Percentiles rank a stretch among this genome's conserved stretches.
Evolutionary conservation across 306 rosid genomes (phyloP).

Genomic region (Cicer judaicum): DNA sequence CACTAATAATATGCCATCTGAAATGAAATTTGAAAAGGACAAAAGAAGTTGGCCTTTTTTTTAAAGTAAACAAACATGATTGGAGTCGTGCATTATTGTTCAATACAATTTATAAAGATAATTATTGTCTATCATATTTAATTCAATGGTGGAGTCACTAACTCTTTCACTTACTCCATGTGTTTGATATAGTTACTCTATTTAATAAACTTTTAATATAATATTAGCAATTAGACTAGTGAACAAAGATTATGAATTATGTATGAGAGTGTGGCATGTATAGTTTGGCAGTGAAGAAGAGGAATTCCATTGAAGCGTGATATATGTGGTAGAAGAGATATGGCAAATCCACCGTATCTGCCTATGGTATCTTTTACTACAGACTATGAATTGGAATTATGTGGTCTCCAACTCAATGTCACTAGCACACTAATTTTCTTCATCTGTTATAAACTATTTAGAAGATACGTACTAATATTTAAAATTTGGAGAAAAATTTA

Average conservation of each 20-base stretch:
- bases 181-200: not conserved
- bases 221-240: not conserved
- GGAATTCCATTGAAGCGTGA: constrained; percentile 18
- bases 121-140: not conserved
- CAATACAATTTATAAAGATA: not conserved
- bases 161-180: not conserved
- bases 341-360: constrained; percentile 22
- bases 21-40: not conserved
- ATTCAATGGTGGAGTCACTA: not conserved
- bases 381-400: not conserved
- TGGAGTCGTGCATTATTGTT: not conserved
- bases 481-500: not conserved
- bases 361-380: not conserved
- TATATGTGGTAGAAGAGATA: not conserved
- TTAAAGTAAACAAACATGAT: not conserved
- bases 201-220: not conserved
- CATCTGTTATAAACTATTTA: not conserved
- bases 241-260: not conserved
- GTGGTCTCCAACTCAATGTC: constrained; percentile 25
- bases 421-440: constrained; percentile 2
- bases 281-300: not conserved
- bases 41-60: not conserved
- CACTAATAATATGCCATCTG: constrained; percentile 3
- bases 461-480: not conserved
- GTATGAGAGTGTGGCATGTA: constrained; percentile 3